Conservation (phyloP, 331 rosid genomes). For the Spiraea crenata region DNA sequence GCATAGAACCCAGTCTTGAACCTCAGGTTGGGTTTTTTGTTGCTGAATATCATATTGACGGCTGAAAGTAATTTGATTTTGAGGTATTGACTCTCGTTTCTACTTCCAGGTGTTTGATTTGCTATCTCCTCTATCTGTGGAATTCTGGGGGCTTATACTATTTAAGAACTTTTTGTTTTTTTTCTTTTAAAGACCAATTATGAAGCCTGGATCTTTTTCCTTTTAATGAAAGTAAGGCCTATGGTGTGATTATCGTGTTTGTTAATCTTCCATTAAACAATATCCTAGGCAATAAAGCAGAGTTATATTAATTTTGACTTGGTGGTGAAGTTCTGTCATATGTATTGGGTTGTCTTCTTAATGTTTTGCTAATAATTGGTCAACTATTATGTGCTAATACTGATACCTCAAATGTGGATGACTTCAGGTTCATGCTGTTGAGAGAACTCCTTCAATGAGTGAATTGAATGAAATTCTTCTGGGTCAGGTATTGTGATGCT, state of each 20-base stretch:
- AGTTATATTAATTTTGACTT: background rate
- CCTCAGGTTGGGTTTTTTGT: constrained; percentile 60
- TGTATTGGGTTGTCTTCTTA: background rate
- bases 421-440: constrained; percentile 84
- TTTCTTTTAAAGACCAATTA: background rate
- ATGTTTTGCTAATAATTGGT: background rate
- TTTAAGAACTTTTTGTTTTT: background rate
- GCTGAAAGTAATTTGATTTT: constrained; percentile 7
- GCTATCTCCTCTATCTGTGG: background rate
- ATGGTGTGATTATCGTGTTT: background rate
- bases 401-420: background rate
- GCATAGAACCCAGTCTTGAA: constrained; percentile 64
- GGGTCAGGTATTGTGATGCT: constrained; percentile 70
- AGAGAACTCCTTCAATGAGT: constrained; percentile 98
- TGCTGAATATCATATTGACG: background rate
- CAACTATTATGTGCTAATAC: background rate
- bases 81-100: background rate
- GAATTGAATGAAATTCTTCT: constrained; percentile 89
- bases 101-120: constrained; percentile 43
- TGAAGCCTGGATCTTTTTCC: background rate
- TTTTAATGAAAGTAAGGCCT: background rate
- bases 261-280: background rate
- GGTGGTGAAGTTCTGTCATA: background rate
- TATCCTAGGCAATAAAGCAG: background rate
- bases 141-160: background rate